Base-by-base conservation (phyloP, 345 rosid species). In the Reutealis trisperma region DNA sequence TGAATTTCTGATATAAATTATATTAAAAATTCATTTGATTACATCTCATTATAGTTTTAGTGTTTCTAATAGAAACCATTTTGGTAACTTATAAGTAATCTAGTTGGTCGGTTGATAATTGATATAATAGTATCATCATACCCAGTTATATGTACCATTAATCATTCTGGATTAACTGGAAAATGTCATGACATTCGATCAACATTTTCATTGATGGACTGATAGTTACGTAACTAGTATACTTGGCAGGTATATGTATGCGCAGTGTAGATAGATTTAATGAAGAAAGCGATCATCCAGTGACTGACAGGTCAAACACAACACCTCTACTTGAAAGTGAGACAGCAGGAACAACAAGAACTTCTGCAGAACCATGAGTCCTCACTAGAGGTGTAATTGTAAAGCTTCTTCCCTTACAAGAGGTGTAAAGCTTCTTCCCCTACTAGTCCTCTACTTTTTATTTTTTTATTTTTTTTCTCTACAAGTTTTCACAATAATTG, bases 181-280 rank as follows among this genome's bases (percentile, higher is more conserved):
- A n/a, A 27, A 22, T 1, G 15, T 15, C 54, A 49, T 49, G 15
- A 16, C 18, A 54, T 15, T 54, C 1, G 15, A 1, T 14, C 58
- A 54, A 1, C 30, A 54, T 54, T 54, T 54, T 18, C 58, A 54
- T 54, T 18, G 7, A 18, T 4, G 4, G 27, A 70, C 63, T 70
- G 19, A 30, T 24, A 27, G 21, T 34, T 7, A 71, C 25, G 14
- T 54, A 22, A 34, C 41, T 63, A 2, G 8, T 62, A 72, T 65
- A 19, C 30, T 42, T 66, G 32, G 79, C 93, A 95, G 99, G 99
- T 61, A 78, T 87, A 63, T 95, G 92, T 80, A 60, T 95, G 78
- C 87, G 82, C 66, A 75, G 92, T 19, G 93, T 90, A 34, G 96
- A 95, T 81, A 83, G 91, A 74, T 92, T 83, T 74, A 32, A 88